These are phyloP conservation scores for Myochromella boudieri DNA, from an alignment of 768 basidiomycete genomes.

Conservation along the genomic window DNA sequence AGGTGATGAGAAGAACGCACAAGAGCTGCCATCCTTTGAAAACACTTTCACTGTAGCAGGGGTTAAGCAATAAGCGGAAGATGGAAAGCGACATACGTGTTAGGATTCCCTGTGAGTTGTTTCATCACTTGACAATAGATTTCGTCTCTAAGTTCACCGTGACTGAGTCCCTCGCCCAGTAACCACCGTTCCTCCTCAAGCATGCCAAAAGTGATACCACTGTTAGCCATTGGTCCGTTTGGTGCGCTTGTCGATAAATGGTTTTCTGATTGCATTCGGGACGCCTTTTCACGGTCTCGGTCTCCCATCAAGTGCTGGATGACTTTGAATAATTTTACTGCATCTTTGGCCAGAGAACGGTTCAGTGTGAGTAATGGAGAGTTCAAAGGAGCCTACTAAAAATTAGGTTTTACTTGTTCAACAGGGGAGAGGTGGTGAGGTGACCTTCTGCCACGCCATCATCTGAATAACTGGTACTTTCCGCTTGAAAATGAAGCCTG, in stretches of 20 bases:
- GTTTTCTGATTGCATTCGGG: constrained; percentile 44
- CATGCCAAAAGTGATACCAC: constrained; percentile 43
- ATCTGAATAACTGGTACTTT: constrained; percentile 81
- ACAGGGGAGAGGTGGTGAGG: constrained; percentile 5
- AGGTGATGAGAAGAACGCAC: constrained; percentile 87
- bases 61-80: constrained; percentile 5
- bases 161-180: constrained; percentile 71
- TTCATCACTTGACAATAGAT: constrained; percentile 94
- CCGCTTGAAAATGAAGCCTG: constrained; percentile 83
- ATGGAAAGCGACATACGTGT: constrained; percentile 50
- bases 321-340: constrained; percentile 83
- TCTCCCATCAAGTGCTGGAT: constrained; percentile 95
- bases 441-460: constrained; percentile 90
- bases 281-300: constrained; percentile 67
- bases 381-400: constrained; percentile 53
- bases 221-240: too few species aligned
- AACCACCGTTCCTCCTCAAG: constrained; percentile 90
- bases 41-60: constrained; percentile 65
- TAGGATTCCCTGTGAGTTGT: constrained; percentile 82
- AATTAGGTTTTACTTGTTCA: constrained; percentile 2
- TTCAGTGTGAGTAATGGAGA: constrained; percentile 76
- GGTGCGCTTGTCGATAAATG: too few species aligned
- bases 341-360: constrained; percentile 67
- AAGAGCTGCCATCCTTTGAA: constrained; percentile 94
- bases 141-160: constrained; percentile 89